phyloP scores from a whole-genome alignment of 2,329 filamentous ascomycete species.

The Calonectria pteridis region DNA sequence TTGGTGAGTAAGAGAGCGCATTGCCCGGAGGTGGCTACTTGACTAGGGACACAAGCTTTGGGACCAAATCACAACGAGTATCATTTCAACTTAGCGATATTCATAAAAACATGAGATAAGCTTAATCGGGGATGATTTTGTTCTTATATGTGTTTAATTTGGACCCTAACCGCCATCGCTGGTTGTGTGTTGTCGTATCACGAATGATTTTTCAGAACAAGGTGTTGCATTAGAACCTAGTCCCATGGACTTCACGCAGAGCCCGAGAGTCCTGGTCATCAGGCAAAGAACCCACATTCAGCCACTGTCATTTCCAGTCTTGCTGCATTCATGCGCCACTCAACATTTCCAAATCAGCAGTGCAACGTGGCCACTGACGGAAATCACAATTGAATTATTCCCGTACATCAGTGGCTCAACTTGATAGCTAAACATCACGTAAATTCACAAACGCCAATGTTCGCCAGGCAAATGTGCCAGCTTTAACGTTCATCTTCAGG shows the following conservation, averaged over 20 bases:
- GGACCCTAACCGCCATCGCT: neutral
- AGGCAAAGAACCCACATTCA: neutral
- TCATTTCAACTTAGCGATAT: neutral
- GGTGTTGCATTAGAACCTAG: neutral
- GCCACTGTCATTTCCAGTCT: neutral
- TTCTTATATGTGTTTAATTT: neutral
- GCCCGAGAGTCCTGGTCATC: neutral
- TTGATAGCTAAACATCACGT: neutral
- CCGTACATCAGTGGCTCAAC: neutral
- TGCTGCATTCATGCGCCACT: neutral
- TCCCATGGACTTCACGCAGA: neutral
- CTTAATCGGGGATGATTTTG: neutral
- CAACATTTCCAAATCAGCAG: neutral
- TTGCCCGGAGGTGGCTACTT: neutral
- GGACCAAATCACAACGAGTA: neutral
- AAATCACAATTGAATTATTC: neutral
- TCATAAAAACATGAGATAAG: neutral
- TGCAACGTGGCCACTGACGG: neutral
- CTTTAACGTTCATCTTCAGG: neutral
- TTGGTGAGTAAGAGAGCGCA: neutral
- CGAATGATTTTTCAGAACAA: neutral
- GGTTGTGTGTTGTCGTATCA: neutral
- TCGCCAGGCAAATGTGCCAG: neutral
- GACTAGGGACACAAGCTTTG: neutral
- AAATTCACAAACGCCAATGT: neutral